Evolutionary conservation across 805 yeast genomes (phyloP).

Genomic region (Saccharomycopsis schoenii): DNA sequence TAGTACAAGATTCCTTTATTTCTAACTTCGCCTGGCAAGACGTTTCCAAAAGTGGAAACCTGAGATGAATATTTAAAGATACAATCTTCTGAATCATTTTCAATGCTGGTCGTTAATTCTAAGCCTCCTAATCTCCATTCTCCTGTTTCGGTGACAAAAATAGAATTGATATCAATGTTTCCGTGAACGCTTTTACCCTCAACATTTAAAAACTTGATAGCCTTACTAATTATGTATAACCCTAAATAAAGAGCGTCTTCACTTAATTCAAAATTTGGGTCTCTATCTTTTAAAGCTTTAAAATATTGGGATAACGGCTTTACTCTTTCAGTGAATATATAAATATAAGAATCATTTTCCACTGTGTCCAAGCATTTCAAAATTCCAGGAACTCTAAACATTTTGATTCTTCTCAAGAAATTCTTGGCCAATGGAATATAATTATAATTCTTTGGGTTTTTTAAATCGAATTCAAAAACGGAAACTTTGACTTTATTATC

Average conservation of each 20-base stretch:
- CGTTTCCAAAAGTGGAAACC: slow-evolving; percentile 26
- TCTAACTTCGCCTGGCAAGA: slow-evolving; percentile 45
- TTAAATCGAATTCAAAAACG: slow-evolving; percentile 53
- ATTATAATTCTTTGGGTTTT: slow-evolving; percentile 27
- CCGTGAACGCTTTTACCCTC: slow-evolving; percentile 52
- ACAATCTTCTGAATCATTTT: slow-evolving; percentile 20
- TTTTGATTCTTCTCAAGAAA: slow-evolving; percentile 37
- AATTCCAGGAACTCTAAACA: slow-evolving; percentile 62
- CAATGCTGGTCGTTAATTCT: slow-evolving; percentile 43
- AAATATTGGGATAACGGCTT: slow-evolving; percentile 38
- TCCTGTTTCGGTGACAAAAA: slow-evolving; percentile 59
- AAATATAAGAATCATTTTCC: slow-evolving; percentile 41
- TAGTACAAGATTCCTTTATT: slow-evolving; percentile 35
- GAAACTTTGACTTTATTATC: slow-evolving; percentile 33
- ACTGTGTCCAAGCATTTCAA: slow-evolving; percentile 51
- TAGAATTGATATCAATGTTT: slow-evolving; percentile 42
- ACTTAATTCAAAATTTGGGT: slow-evolving; percentile 18
- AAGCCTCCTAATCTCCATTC: slow-evolving; percentile 83
- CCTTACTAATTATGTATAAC: slow-evolving; percentile 41
- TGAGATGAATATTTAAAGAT: slow-evolving; percentile 29
- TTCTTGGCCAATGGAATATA: slow-evolving; percentile 34
- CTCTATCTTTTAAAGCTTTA: slow-evolving; percentile 21
- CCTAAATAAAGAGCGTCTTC: slow-evolving; percentile 43
- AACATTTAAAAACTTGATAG: slow-evolving; percentile 29
- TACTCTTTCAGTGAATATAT: slow-evolving; percentile 56